These are phyloP conservation scores for Mollisia scopiformis DNA, from an alignment of 2,329 filamentous ascomycete genomes.

Conservation along the genomic window DNA sequence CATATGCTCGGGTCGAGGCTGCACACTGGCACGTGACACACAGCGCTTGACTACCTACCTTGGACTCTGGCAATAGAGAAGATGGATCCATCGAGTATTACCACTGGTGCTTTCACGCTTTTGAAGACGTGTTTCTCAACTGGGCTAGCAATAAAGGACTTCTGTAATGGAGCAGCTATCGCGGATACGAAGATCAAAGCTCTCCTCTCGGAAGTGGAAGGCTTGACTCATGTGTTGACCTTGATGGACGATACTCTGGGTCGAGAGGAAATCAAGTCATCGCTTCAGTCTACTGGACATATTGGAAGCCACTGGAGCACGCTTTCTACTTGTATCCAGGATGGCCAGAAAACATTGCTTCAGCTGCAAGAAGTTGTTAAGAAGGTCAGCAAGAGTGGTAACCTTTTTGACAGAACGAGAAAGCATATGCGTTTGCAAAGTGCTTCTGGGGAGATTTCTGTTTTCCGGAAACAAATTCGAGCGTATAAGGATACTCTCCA, in stretches of 20 bases:
- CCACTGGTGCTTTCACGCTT: conserved; percentile 15
- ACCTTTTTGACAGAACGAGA: no score
- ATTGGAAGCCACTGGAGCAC: conserved; percentile 19
- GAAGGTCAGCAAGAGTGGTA: no score
- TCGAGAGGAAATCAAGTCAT: conserved; percentile 7
- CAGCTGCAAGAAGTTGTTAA: no score
- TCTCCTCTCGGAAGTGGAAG: conserved; percentile 19
- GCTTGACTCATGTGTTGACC: conserved; percentile 18
- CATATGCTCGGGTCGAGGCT: no score
- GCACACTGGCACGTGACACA: no score
- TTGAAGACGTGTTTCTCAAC: conserved; percentile 9
- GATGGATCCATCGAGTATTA: conserved; percentile 20
- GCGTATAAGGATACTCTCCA: no score
- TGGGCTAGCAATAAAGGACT: conserved; percentile 10
- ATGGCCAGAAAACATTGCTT: conserved; percentile 22
- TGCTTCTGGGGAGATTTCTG: no score
- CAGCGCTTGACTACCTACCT: no score
- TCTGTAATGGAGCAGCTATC: conserved; percentile 14
- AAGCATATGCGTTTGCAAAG: no score
- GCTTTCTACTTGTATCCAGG: conserved; percentile 14
- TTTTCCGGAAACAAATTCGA: no score
- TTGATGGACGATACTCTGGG: conserved; percentile 21
- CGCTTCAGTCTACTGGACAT: conserved; percentile 19
- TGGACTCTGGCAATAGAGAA: no score
- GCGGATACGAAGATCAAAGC: conserved; percentile 18